phyloP scores from a whole-genome alignment of 805 yeast species.

The Wickerhamiella bombiphila region DNA sequence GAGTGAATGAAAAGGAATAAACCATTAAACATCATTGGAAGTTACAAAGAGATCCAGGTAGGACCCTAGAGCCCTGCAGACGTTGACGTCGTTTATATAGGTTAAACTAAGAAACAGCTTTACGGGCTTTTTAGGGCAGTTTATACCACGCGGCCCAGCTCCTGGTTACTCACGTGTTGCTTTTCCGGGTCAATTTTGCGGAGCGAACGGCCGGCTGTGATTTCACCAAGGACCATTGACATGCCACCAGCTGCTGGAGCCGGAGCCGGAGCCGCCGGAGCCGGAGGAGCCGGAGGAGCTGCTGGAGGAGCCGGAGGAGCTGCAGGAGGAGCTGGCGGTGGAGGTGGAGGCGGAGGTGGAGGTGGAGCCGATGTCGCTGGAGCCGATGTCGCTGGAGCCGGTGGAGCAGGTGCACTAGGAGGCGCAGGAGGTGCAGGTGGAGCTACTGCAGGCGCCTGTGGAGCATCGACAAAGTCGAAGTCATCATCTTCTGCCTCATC shows the following conservation, averaged over 20 bases:
- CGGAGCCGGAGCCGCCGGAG: slow-evolving; percentile 30
- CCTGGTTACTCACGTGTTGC: slow-evolving; percentile 17
- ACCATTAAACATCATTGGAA: too few relatives aligned
- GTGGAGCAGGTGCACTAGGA: slow-evolving; percentile 19
- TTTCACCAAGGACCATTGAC: slow-evolving; percentile 22
- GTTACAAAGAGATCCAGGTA: too few relatives aligned
- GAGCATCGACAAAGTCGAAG: slow-evolving; percentile 10
- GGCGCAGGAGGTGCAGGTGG: slow-evolving; percentile 23
- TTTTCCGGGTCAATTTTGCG: slow-evolving; percentile 21
- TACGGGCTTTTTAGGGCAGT: not conserved
- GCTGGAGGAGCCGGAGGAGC: slow-evolving; percentile 27
- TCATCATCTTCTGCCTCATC: slow-evolving; percentile 5
- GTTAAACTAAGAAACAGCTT: not conserved
- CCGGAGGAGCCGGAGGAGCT: slow-evolving; percentile 20
- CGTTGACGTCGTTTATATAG: not conserved
- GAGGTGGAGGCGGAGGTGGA: slow-evolving; percentile 21
- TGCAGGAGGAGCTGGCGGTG: slow-evolving; percentile 22
- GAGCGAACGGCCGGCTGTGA: slow-evolving; percentile 21
- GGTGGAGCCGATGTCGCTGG: slow-evolving; percentile 24
- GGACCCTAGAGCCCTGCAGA: too few relatives aligned
- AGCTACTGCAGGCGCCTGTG: slow-evolving; percentile 1
- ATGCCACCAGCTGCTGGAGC: slow-evolving; percentile 26
- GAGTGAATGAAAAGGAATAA: too few relatives aligned
- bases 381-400: slow-evolving; percentile 22
- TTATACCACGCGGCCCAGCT: slow-evolving; percentile 21